Evolutionary conservation across 768 basidiomycete species (phyloP).

Genomic region (Cystofilobasidium bisporidii): DNA sequence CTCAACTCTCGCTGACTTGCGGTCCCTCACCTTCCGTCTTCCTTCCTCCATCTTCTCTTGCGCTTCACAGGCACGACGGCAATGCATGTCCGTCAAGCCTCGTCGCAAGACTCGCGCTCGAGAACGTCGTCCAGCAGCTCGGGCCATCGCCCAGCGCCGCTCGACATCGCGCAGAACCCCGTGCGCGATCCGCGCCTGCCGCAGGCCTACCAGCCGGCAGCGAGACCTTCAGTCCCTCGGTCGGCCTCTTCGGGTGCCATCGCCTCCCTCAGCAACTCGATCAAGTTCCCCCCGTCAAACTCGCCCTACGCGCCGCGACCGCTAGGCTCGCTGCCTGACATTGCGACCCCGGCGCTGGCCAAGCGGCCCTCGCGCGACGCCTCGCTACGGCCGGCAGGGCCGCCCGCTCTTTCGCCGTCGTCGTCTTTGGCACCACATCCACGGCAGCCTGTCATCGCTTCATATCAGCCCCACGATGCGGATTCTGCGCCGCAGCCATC

Average conservation of each 20-base stretch:
- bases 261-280: neutral
- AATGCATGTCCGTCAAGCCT: neutral
- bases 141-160: constrained; percentile 21
- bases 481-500: neutral
- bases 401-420: neutral
- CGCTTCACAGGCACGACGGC: neutral
- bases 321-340: neutral
- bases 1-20: too few species aligned
- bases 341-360: neutral
- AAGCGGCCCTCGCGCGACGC: neutral
- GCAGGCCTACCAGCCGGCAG: constrained; percentile 8
- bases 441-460: too few species aligned
- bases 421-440: too few species aligned
- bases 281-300: neutral
- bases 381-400: neutral
- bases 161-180: constrained; percentile 10
- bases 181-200: constrained; percentile 20
- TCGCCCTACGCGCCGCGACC: neutral
- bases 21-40: too few species aligned
- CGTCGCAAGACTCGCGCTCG: neutral
- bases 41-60: neutral
- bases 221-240: neutral
- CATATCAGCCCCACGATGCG: neutral
- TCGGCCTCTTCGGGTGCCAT: constrained; percentile 1
- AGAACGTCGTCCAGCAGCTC: neutral